These are phyloP conservation scores for Penicillium sp. DNA, from an alignment of 2,329 filamentous ascomycete genomes.

Conservation along the genomic window DNA sequence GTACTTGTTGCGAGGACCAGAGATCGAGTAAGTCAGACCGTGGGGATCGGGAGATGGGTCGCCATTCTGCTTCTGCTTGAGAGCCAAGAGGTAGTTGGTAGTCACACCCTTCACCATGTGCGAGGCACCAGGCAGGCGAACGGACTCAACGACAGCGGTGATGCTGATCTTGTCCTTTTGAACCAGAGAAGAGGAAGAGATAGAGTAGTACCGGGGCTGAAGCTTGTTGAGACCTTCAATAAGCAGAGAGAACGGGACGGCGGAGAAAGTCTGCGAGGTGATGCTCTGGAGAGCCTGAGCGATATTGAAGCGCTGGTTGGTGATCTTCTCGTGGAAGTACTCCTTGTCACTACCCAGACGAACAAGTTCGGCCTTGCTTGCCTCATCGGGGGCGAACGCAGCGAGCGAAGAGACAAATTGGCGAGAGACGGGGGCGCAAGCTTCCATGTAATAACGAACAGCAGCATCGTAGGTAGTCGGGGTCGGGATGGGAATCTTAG, in stretches of 20 bases:
- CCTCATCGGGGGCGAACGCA: conserved; percentile 83
- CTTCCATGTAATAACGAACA: conserved; percentile 93
- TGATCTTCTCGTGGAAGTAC: conserved; percentile 86
- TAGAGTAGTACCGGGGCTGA: conserved; percentile 98
- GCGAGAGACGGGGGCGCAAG: conserved; percentile 90
- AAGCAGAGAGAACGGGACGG: conserved; percentile 88
- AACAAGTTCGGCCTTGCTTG: conserved; percentile 80
- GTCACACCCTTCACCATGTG: conserved; percentile 89
- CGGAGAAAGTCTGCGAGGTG: conserved; percentile 73
- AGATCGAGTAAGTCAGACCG: conserved; percentile 81
- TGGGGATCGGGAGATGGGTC: conserved; percentile 78
- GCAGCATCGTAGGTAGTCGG: conserved; percentile 96
- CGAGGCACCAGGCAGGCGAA: conserved; percentile 71
- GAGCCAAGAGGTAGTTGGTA: conserved; percentile 91
- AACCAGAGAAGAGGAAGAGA: conserved; percentile 92
- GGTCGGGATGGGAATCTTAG: conserved; percentile 95
- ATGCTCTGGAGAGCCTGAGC: conserved; percentile 76
- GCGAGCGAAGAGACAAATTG: conserved; percentile 88
- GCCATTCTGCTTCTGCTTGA: conserved; percentile 96
- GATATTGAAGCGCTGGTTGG: conserved; percentile 82
- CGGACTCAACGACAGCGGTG: conserved; percentile 89
- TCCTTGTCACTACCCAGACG: conserved; percentile 91
- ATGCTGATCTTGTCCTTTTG: conserved; percentile 95
- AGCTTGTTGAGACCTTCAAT: conserved; percentile 94
- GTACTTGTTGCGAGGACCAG: conserved; percentile 92